Conservation (phyloP, 2,329 filamentous ascomycete genomes). For the Didymella pomorum region DNA sequence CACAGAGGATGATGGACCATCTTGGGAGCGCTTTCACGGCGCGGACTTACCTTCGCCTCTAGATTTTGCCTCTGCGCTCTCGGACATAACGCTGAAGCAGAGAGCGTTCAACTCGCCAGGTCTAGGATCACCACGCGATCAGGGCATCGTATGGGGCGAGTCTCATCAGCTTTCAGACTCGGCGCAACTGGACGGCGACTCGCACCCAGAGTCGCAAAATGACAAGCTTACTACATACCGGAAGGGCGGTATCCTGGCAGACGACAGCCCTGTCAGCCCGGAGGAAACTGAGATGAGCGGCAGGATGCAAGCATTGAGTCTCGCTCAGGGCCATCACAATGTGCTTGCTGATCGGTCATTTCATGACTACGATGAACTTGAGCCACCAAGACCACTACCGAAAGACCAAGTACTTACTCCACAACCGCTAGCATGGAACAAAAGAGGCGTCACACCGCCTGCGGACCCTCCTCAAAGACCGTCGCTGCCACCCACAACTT, state of each 20-base stretch:
- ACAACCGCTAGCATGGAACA: constrained; percentile 34
- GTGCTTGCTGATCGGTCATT: constrained; percentile 37
- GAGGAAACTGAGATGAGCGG: constrained; percentile 27
- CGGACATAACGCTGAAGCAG: constrained; percentile 29
- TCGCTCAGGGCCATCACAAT: constrained; percentile 44
- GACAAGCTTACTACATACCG: background rate
- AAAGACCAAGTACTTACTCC: constrained; percentile 25
- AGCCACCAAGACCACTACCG: background rate
- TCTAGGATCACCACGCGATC: constrained; percentile 23
- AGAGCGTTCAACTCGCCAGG: constrained; percentile 36
- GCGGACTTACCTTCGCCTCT: constrained; percentile 1
- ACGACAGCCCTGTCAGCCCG: constrained; percentile 5
- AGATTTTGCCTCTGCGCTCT: constrained; percentile 22
- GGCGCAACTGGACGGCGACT: background rate
- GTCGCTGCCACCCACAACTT: background rate
- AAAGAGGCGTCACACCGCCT: constrained; percentile 13
- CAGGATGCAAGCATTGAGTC: constrained; percentile 27
- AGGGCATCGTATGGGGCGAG: background rate
- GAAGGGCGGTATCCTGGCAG: background rate
- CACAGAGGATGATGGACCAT: background rate
- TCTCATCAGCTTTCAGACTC: constrained; percentile 6
- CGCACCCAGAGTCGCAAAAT: background rate
- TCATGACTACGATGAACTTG: constrained; percentile 11
- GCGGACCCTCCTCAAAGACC: background rate
- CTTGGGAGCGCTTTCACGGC: background rate